These are phyloP conservation scores for Fomitopsis schrenkii DNA, from an alignment of 1,284 basidiomycete species.

Conservation along the genomic window DNA sequence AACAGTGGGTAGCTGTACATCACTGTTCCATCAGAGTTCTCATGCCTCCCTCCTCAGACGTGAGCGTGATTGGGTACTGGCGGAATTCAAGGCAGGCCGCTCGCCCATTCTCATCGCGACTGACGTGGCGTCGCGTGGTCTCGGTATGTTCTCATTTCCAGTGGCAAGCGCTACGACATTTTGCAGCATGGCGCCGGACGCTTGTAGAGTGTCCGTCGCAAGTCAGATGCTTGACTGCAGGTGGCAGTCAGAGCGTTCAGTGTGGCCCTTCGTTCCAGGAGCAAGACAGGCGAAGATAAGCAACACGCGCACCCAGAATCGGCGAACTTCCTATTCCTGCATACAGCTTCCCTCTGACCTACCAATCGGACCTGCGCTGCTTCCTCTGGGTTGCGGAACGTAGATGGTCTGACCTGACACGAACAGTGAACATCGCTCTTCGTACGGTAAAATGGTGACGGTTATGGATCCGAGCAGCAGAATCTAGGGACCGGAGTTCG, in stretches of 20 bases:
- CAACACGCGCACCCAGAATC: conserved; percentile 35
- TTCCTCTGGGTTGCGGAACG: conserved; percentile 15
- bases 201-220: conserved; percentile 6
- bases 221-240: conserved; percentile 10
- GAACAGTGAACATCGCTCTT: conserved; percentile 41
- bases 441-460: conserved; percentile 33
- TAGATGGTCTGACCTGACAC: conserved; percentile 27
- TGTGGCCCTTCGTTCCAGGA: conserved; percentile 44
- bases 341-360: conserved; percentile 36
- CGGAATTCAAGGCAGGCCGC: conserved; percentile 97
- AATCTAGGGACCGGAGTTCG: conserved; percentile 28
- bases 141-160: conserved; percentile 78
- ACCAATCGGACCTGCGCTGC: conserved; percentile 26
- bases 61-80: conserved; percentile 98
- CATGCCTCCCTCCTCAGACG: conserved; percentile 49
- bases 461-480: conserved; percentile 39
- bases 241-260: conserved; percentile 24
- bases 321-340: conserved; percentile 39
- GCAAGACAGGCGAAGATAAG: conserved; percentile 47
- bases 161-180: conserved; percentile 30
- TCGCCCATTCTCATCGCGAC: conserved; percentile 98
- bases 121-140: conserved; percentile 97
- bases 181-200: conserved; percentile 21
- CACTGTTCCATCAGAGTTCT: conserved; percentile 2
- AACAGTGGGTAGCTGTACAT: conserved; percentile 62